Conservation (phyloP, 2,329 filamentous ascomycete species). For the Truncatella angustata region DNA sequence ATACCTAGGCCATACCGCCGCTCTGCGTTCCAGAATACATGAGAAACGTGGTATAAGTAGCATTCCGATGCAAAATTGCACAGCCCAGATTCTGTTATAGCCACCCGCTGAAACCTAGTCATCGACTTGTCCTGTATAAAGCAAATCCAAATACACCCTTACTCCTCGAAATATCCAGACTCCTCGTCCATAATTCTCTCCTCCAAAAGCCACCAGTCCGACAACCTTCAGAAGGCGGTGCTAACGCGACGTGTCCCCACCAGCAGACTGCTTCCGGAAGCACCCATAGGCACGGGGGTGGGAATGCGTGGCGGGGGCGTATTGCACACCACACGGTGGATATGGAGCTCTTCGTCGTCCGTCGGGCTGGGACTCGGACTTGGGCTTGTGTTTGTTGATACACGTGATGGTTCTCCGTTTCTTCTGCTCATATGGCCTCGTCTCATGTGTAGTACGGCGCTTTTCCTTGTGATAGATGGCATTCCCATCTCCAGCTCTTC, state of each 20-base stretch:
- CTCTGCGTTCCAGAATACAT: background rate
- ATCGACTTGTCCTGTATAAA: background rate
- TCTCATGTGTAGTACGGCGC: background rate
- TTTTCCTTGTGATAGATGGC: background rate
- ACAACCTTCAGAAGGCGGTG: background rate
- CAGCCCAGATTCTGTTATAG: background rate
- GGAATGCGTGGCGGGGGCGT: background rate
- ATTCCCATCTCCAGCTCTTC: background rate
- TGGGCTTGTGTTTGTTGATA: too few species aligned
- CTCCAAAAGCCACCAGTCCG: background rate
- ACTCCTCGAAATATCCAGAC: background rate
- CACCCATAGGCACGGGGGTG: background rate
- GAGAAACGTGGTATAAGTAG: background rate
- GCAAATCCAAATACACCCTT: background rate
- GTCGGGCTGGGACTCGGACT: background rate
- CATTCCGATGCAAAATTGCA: background rate
- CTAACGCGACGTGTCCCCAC: background rate
- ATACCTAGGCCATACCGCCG: background rate
- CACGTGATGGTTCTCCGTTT: background rate
- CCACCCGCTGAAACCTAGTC: background rate
- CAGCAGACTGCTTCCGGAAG: too few species aligned
- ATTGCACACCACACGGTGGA: conserved; percentile 1
- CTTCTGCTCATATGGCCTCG: background rate
- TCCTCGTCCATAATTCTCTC: background rate
- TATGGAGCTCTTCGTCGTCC: background rate